Base-by-base conservation (phyloP, 208 protist species). In the Zelonia costaricensis region DNA sequence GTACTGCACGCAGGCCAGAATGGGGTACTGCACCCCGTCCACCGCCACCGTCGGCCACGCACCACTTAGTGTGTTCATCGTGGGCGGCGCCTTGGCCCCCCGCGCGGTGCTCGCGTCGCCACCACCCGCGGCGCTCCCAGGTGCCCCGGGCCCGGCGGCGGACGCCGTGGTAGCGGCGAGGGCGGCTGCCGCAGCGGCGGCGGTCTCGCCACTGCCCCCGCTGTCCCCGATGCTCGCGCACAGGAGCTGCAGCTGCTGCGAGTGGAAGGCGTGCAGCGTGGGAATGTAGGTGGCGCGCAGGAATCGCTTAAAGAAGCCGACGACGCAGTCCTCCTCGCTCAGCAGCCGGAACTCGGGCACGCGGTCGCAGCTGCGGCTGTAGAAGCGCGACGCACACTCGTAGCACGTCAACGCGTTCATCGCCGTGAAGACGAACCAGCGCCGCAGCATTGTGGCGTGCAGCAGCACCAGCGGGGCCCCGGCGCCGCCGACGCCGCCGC, bases 351-450 rank as follows among this genome's bases (percentile, higher is more conserved):
- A 59, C 52, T 82, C 77, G 0, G 80, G 76, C 1, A 86, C 76
- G 31, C 78, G 73, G 30, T 80, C 76, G 33, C 66, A 69, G 70
- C 85, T 88, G 38, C 80, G 78, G 27, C 77, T 67, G 51, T 74
- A 82, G 72, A 95, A 95, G 5, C 73, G 73, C 31, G 68, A 36
- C 1, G 76, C 81, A 62, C 76, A 84, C 49, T 86, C 76, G 71
- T 91, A 88, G 62, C 88, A 95, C 42, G 85, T 87, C n/a, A 92
- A 57, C 38, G 86, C 78, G 66, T 95, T 95, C 88, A 95, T 95
- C 3, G 83, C 69, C 7, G 80, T 91, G 45, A 89, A 88, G 16
- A 91, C 81, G 52, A 95, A 95, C 84, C 85, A 95, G 57, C 78
- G 77, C 15, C 74, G 74, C 71, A 95, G 71, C 55, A 70, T 62